Evolutionary conservation across 352 stramenopile species (phyloP), one percentile per base, ranked within the genome.

Genomic region (Globisporangium orthogonon): DNA sequence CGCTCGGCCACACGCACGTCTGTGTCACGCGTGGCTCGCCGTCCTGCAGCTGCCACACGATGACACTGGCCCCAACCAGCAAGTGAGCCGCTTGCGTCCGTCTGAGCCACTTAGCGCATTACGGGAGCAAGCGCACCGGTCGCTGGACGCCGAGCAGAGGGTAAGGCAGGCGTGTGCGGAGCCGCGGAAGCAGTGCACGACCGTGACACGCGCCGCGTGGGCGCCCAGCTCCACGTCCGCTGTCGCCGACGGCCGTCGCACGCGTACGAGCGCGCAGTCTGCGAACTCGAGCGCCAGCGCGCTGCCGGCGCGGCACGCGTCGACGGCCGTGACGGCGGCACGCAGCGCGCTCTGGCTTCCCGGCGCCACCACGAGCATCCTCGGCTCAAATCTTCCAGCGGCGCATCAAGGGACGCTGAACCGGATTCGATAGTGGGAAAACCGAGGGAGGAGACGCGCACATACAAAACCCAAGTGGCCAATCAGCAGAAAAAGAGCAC

Each of bases 61-160:
- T 49, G 2, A 87, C 73, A 53, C 83, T 92, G 33, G 23, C 23
- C 23, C 23, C 54, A 14, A 10, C 51, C 29, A 54, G 14, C 29
- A 23, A 23, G 23, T 23, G 23, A 23, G 23, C 23, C 23, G 23
- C 23, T 23, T 23, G 23, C 23, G 23, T 23, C 23, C 23, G 23
- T 23, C 33, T 48, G 43, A 56, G 54, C n/a, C 14, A 30, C 33
- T 29, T 3, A 23, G 23, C 23, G 1, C 23, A 23, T 23, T 23
- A n/a, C n/a, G 33, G 30, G 7, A 56, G 9, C n/a, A 15, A 30
- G 3, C 54, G 18, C 41, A 91, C 82, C 77, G 72, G 57, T 92
- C 83, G 55, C 70, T 80, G 6, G 83, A 92, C 0, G 72, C 79
- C 2, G 79, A 89, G 50, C 70, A 80, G 2, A 91, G 29, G 15